These are phyloP conservation scores for Adenanthera pavonina DNA, from an alignment of 306 rosid genomes.

Conservation along the genomic window DNA sequence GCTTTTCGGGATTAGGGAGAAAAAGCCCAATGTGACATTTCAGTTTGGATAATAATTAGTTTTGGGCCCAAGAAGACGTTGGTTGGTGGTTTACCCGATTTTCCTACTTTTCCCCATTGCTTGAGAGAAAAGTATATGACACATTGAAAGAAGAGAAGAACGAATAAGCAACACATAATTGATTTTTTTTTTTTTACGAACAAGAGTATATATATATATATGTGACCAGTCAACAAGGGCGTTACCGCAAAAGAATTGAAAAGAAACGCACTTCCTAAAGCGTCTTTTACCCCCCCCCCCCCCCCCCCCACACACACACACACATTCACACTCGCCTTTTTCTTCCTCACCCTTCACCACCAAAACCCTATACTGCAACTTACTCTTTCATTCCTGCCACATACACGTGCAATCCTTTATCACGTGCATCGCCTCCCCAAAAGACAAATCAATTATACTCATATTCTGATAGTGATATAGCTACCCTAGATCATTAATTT, in stretches of 20 bases:
- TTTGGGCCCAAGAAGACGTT: not conserved
- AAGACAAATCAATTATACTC: not conserved
- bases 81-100: not conserved
- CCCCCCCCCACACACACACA: too few relatives aligned
- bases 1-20: not conserved
- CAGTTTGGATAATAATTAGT: not conserved
- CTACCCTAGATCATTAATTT: too few relatives aligned
- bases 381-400: not conserved
- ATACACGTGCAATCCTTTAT: slow-evolving; percentile 42
- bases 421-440: slow-evolving; percentile 40
- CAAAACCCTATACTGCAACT: not conserved
- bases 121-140: not conserved
- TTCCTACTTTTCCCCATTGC: not conserved
- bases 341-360: not conserved
- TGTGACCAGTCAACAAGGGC: not conserved
- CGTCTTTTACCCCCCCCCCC: not conserved
- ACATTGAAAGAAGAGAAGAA: not conserved
- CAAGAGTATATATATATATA: too few relatives aligned
- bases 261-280: slow-evolving; percentile 15
- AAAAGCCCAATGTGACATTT: not conserved
- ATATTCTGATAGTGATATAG: slow-evolving; percentile 25
- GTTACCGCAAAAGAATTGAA: not conserved
- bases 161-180: not conserved
- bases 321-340: not conserved
- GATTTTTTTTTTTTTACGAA: too few relatives aligned